Conservation (phyloP, 805 yeast genomes). For the Phaffomyces antillensis region DNA sequence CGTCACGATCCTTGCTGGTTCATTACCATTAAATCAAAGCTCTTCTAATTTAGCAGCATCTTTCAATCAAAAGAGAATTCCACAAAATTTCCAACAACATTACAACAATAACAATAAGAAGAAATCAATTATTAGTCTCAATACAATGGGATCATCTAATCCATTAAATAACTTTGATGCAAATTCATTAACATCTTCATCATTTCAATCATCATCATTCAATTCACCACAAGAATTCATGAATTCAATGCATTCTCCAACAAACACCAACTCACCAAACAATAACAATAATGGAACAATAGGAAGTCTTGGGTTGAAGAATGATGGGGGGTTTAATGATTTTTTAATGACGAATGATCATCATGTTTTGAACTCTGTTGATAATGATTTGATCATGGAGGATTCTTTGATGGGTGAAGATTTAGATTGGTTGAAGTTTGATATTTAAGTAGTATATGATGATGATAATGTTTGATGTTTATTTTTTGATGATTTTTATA, state of each 20-base stretch:
- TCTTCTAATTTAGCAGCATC: slow-evolving; percentile 20
- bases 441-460: slow-evolving; percentile 8
- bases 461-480: no score
- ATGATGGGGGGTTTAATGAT: not conserved
- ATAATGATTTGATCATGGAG: slow-evolving; percentile 8
- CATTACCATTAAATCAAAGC: slow-evolving; percentile 14
- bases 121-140: not conserved
- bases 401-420: slow-evolving; percentile 16
- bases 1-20: slow-evolving; percentile 7
- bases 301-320: no score
- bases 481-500: no score
- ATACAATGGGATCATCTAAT: not conserved
- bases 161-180: no score
- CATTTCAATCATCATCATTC: not conserved
- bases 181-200: not conserved
- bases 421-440: slow-evolving; percentile 25
- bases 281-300: not conserved
- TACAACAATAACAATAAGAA: not conserved
- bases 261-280: not conserved
- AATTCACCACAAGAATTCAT: slow-evolving; percentile 1
- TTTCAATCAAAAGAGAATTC: slow-evolving; percentile 24
- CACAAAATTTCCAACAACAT: slow-evolving; percentile 18
- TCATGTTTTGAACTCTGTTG: not conserved
- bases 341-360: slow-evolving; percentile 4
- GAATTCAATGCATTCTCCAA: not conserved